Conservation (phyloP, 2,329 filamentous ascomycete species). For the Penicillium concentricum region DNA sequence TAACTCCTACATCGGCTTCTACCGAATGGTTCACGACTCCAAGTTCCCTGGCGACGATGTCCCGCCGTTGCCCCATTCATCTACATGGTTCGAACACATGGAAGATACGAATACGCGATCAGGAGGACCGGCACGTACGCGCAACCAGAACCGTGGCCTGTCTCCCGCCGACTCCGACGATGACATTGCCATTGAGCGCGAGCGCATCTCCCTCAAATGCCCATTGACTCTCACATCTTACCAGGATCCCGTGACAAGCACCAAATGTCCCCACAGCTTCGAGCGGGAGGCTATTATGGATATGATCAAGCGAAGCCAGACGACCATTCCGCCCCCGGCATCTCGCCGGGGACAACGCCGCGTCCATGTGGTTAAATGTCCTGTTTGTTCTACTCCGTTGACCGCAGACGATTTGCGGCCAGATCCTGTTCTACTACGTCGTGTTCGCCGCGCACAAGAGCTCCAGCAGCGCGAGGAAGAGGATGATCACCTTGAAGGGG, state of each 20-base stretch:
- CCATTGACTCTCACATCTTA: slow-evolving; percentile 49
- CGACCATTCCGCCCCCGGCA: slow-evolving; percentile 25
- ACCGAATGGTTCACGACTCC: slow-evolving; percentile 61
- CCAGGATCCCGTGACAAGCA: slow-evolving; percentile 48
- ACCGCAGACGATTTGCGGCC: slow-evolving; percentile 39
- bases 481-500: slow-evolving; percentile 30
- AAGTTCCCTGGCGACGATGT: slow-evolving; percentile 54
- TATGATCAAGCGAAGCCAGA: slow-evolving; percentile 41
- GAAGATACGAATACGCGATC: slow-evolving; percentile 32
- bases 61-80: slow-evolving; percentile 54
- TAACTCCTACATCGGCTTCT: slow-evolving; percentile 62
- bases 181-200: slow-evolving; percentile 48
- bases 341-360: slow-evolving; percentile 18
- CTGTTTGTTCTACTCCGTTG: slow-evolving; percentile 42
- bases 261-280: slow-evolving; percentile 52
- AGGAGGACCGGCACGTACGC: slow-evolving; percentile 15
- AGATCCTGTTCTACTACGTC: slow-evolving; percentile 41
- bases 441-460: slow-evolving; percentile 37
- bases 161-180: slow-evolving; percentile 41
- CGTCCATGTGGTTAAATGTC: slow-evolving; percentile 38
- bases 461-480: slow-evolving; percentile 27
- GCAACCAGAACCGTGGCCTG: slow-evolving; percentile 22
- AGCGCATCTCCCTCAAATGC: slow-evolving; percentile 48
- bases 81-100: slow-evolving; percentile 61
- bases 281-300: slow-evolving; percentile 47